Conservation (phyloP, 129 eudicot genomes). For the Glebionis coronaria region DNA sequence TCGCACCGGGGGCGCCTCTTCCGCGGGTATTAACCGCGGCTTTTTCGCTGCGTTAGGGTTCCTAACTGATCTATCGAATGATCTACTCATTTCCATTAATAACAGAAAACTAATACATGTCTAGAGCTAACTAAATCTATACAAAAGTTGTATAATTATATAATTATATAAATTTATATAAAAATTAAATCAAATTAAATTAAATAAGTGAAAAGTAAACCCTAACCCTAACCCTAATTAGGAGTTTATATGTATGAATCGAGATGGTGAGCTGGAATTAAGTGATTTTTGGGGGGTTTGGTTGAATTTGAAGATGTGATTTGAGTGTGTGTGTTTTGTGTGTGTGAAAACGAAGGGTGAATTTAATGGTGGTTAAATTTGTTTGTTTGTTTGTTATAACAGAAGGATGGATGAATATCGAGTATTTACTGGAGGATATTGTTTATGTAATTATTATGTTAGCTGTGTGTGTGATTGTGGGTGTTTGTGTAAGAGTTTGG, state of each 20-base stretch:
- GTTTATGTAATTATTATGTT: no score
- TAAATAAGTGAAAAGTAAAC: slow-evolving; percentile 6
- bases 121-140: background rate
- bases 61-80: slow-evolving; percentile 60
- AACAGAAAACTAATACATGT: no score
- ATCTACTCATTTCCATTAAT: slow-evolving; percentile 61
- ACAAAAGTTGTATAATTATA: slow-evolving; percentile 11
- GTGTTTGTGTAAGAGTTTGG: background rate
- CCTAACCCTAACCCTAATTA: slow-evolving; percentile 43
- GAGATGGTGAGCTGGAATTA: background rate
- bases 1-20: slow-evolving; percentile 32
- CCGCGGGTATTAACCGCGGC: slow-evolving; percentile 47
- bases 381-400: no score
- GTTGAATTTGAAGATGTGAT: no score
- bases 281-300: background rate
- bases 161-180: slow-evolving; percentile 2
- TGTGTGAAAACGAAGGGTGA: background rate
- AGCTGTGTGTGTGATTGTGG: background rate
- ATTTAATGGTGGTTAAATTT: slow-evolving; percentile 1
- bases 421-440: no score
- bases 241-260: slow-evolving; percentile 7
- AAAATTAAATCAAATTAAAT: no score
- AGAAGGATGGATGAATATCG: background rate
- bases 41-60: slow-evolving; percentile 52
- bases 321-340: no score